Conservation (phyloP, 148 eudicot genomes). For the Amaranthus hypochondriacus region DNA sequence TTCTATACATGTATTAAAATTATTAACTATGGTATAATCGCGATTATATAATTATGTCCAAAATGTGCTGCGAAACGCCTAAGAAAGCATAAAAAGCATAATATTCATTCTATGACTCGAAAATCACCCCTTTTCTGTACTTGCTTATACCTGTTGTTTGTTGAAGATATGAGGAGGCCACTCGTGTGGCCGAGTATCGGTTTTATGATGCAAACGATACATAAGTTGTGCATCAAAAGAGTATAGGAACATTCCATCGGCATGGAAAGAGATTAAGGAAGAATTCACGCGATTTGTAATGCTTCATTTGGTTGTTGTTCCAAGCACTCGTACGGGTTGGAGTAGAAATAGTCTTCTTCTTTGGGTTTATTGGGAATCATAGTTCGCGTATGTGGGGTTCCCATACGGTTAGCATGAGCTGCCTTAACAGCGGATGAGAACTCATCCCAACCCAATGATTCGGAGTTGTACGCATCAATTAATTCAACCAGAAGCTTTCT, state of each 20-base stretch:
- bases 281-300: constrained; percentile 27
- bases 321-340: constrained; percentile 50
- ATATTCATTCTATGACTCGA: background rate
- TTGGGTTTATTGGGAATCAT: constrained; percentile 45
- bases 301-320: constrained; percentile 30
- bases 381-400: constrained; percentile 33
- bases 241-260: constrained; percentile 21
- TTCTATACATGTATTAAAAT: constrained; percentile 35
- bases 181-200: background rate
- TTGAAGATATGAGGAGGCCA: background rate
- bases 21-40: constrained; percentile 25
- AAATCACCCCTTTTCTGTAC: constrained; percentile 1
- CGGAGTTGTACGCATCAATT: constrained; percentile 35
- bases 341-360: constrained; percentile 52
- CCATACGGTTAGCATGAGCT: constrained; percentile 47
- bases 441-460: constrained; percentile 41
- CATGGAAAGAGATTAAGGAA: constrained; percentile 9
- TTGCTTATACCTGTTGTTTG: constrained; percentile 7
- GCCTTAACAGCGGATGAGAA: constrained; percentile 38
- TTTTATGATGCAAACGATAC: constrained; percentile 24
- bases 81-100: background rate
- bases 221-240: constrained; percentile 20
- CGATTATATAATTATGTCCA: constrained; percentile 20
- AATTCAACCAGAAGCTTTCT: constrained; percentile 41
- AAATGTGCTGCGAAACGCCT: constrained; percentile 14